phyloP scores from a whole-genome alignment of 2,329 filamentous ascomycete species.

The Grosmannia serpens region DNA sequence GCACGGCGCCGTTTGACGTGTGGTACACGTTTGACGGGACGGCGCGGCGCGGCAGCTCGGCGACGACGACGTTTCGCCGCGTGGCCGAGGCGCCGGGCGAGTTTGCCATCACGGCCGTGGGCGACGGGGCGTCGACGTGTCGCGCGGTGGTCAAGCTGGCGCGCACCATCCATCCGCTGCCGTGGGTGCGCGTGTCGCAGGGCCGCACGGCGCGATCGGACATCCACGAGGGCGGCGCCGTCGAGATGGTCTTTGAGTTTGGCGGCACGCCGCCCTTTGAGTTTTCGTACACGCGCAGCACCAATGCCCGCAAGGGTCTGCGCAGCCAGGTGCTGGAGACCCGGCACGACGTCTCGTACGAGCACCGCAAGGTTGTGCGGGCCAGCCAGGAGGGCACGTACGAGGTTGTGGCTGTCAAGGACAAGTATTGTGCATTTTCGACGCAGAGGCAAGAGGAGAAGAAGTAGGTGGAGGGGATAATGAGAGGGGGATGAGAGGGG shows the following conservation, averaged over 20 bases:
- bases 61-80: constrained; percentile 77
- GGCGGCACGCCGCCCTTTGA: constrained; percentile 93
- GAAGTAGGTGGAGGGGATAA: constrained; percentile 20
- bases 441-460: constrained; percentile 49
- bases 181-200: constrained; percentile 79
- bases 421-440: constrained; percentile 81
- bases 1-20: constrained; percentile 84
- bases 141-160: constrained; percentile 65
- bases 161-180: constrained; percentile 83
- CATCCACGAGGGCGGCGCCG: constrained; percentile 92
- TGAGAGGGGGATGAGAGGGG: not conserved
- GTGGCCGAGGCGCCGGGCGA: constrained; percentile 84
- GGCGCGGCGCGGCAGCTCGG: constrained; percentile 65
- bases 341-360: constrained; percentile 72
- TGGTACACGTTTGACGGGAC: constrained; percentile 79
- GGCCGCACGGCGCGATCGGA: constrained; percentile 73
- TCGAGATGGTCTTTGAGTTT: constrained; percentile 90
- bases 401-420: constrained; percentile 93
- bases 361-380: constrained; percentile 68
- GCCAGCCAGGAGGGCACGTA: constrained; percentile 94
- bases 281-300: constrained; percentile 90
- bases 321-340: constrained; percentile 79
- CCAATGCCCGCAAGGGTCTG: constrained; percentile 68
- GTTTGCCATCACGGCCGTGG: constrained; percentile 77
- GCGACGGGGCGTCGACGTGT: constrained; percentile 82